Evolutionary conservation across 257 asterid species (phyloP), one percentile per base, ranked within the genome.

Genomic region (Linderniella brevidens): DNA sequence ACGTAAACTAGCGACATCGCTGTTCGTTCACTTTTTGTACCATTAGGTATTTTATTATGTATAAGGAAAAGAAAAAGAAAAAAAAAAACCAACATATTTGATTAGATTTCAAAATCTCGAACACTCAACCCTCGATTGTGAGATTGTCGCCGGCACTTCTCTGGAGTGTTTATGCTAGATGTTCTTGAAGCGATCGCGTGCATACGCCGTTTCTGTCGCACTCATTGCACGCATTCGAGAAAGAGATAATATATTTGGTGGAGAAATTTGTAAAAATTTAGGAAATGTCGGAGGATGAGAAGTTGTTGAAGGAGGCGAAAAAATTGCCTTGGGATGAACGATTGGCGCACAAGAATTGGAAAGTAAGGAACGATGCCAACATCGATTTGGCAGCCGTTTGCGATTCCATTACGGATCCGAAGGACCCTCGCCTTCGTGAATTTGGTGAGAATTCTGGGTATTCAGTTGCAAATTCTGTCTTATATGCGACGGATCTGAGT

Each of bases 221-320:
- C 32, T 25, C 32, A 3, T 6, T 25, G 32, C 3, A 25, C 32
- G 3, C 32, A 25, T 25, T 25, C 6, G 32, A 3, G 32, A n/a
- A 25, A 25, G 32, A 3, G 29, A 15, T 49, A 56, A 7, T 37
- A 8, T 1, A 58, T 40, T 55, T 54, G 48, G 48, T 37, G n/a
- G 62, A 64, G 49, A 6, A 25, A 25, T 25, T 25, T 25, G 32
- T 60, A 54, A 32, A 47, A 41, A 19, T 18, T 45, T 43, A 15
- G 52, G 68, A 57, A 78, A 85, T 83, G 97, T 83, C 98, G 92
- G 99, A 90, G 83, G 99, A 90, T 58, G 99, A 90, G 86, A 90
- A 90, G 79, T 79, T 90, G 53, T 70, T 90, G 88, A 90, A 86
- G 82, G 99, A 82, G 81, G 96, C 99, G 40, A 6, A 2, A 25